Conservation (phyloP, 305 asterid species). For the Solanum aculeatissimum region DNA sequence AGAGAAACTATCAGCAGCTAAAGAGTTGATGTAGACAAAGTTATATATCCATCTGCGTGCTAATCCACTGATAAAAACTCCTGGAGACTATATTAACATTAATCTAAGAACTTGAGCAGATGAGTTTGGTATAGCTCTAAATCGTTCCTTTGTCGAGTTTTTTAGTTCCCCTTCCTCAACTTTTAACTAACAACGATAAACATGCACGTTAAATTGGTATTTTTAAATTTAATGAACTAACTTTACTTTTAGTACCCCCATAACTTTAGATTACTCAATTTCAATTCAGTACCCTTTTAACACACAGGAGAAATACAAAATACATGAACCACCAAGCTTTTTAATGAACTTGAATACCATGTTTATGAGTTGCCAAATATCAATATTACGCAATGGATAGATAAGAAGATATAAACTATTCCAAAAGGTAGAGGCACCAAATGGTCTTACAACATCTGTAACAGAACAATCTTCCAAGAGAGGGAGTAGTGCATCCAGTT, state of each 20-base stretch:
- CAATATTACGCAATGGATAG: neutral
- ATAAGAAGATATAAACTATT: neutral
- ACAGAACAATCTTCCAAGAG: slow-evolving; percentile 55
- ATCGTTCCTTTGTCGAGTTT: neutral
- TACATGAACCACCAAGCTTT: neutral
- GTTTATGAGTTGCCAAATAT: neutral
- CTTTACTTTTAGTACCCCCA: neutral
- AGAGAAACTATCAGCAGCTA: neutral
- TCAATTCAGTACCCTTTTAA: neutral
- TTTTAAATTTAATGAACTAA: neutral
- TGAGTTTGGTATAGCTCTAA: neutral
- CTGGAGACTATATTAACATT: neutral
- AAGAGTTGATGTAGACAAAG: neutral
- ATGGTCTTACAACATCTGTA: slow-evolving; percentile 67
- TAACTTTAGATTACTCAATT: neutral
- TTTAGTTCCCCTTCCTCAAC: neutral
- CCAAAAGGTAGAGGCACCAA: neutral
- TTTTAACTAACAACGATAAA: neutral
- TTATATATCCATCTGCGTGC: neutral
- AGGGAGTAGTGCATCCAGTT: slow-evolving; percentile 83
- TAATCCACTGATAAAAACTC: neutral
- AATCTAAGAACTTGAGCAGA: neutral
- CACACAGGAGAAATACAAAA: neutral
- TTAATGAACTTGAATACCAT: neutral
- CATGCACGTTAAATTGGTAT: neutral